These are phyloP conservation scores for Parachaetomium inaequale DNA, from an alignment of 495 filamentous ascomycete species.

Conservation along the genomic window DNA sequence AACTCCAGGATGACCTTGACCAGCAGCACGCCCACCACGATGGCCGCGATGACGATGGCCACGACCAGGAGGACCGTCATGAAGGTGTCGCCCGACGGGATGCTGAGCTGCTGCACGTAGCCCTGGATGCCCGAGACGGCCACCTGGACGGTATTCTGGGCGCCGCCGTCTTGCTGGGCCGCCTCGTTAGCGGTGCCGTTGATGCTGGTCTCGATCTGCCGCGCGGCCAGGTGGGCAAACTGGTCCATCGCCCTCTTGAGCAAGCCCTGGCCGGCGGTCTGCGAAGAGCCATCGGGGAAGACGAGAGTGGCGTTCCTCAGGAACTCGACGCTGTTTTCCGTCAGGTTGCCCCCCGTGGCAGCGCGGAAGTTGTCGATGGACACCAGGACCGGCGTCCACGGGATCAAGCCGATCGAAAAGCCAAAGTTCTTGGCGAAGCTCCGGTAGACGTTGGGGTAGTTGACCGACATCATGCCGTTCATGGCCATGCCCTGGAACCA, in stretches of 20 bases:
- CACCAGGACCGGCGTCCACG: conserved; percentile 73
- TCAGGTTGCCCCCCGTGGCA: conserved; percentile 82
- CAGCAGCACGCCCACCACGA: conserved; percentile 81
- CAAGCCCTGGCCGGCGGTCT: conserved; percentile 34
- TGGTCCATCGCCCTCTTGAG: conserved; percentile 55
- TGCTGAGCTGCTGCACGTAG: conserved; percentile 70
- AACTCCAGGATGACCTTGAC: conserved; percentile 89
- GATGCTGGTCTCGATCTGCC: conserved; percentile 50
- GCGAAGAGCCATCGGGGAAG: conserved; percentile 51
- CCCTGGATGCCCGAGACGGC: conserved; percentile 67
- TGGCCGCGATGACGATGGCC: conserved; percentile 77
- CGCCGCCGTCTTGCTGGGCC: conserved; percentile 28
- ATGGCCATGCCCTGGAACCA: conserved; percentile 93
- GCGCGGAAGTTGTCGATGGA: conserved; percentile 83
- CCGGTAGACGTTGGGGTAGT: conserved; percentile 79
- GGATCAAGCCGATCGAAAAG: conserved; percentile 82
- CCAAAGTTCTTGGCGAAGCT: conserved; percentile 90
- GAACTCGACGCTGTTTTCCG: conserved; percentile 68
- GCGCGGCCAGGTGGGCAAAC: conserved; percentile 46
- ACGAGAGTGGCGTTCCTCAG: conserved; percentile 70
- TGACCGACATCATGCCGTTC: conserved; percentile 92
- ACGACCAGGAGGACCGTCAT: conserved; percentile 93
- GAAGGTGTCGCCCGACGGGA: conserved; percentile 88
- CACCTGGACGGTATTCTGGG: conserved; percentile 27
- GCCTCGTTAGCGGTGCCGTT: conserved; percentile 34